Base-by-base conservation (phyloP, 2,329 filamentous ascomycete species). In the Colletotrichum sp. region DNA sequence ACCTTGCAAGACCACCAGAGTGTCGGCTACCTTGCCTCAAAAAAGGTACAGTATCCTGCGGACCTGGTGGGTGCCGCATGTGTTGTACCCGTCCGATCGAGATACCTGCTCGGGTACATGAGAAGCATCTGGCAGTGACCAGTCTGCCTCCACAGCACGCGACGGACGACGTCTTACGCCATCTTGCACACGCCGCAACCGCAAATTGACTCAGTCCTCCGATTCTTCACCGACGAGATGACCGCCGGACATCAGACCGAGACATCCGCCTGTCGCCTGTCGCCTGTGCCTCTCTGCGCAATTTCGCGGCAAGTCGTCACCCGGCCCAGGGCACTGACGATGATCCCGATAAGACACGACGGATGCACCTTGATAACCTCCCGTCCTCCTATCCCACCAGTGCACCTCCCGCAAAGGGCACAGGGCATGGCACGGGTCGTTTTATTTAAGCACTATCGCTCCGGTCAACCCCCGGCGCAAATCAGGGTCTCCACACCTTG, bases 381-480 rank as follows among this genome's bases (percentile, higher is more conserved):
- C 32, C 13, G 15, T 39, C 15, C 24, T 22, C 34, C 44, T n/a
- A 39, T 39, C 36, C 16, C n/a, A 36, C 30, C n/a, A 39, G 36
- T 39, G 36, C 36, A 39, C 55, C 48, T 36, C 28, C 22, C n/a
- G 60, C 12, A n/a, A 44, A 28, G 60, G 57, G 55, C 69, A 72
- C 68, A 24, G 48, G 22, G 52, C 73, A 62, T 60, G n/a, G 44
- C 44, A 52, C 44, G 68, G 68, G 64, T 32, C 59, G 28, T 55
- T 32, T 60, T 16, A 65, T 69, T 74, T 68, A 68, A 76, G 57
- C 71, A 68, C 65, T 55, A 52, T 64, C 48, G 70, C 70, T 71
- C 74, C 70, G 70, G 57, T 39, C 57, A 60, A 44, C 74, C 74
- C 74, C 74, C 64, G 64, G 74, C 74, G 74, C 74, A 76, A 76